Conservation (phyloP, 768 basidiomycete genomes). For the Serendipita sp. region DNA sequence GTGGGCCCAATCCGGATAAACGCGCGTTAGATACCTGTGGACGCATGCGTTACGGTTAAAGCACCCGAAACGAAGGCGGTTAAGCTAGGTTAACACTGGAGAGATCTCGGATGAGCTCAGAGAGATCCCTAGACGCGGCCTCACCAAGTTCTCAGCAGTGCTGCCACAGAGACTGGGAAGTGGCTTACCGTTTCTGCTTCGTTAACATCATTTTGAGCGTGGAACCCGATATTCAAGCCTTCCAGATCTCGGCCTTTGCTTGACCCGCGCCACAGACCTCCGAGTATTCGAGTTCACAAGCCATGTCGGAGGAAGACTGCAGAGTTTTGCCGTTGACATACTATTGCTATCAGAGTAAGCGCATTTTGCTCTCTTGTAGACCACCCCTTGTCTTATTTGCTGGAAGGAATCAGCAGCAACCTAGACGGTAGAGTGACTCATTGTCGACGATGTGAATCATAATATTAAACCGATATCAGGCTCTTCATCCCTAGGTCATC, state of each 20-base stretch:
- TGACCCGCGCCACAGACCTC: neutral
- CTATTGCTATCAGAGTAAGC: slow-evolving; percentile 58
- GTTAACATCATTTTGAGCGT: too few relatives aligned
- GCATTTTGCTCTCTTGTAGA: neutral
- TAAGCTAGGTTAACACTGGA: neutral
- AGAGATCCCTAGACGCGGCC: neutral
- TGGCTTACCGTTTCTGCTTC: neutral
- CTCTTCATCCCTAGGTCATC: slow-evolving; percentile 24
- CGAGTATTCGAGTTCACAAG: neutral
- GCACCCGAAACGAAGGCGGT: neutral
- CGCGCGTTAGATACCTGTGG: neutral
- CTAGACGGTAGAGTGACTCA: too few relatives aligned
- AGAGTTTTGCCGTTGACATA: slow-evolving; percentile 46
- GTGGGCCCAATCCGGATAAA: neutral
- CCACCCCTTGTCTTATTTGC: neutral
- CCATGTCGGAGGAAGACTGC: neutral
- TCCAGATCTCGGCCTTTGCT: neutral
- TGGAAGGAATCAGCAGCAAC: neutral
- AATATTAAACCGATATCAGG: neutral
- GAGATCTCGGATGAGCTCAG: neutral
- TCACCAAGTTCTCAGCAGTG: neutral
- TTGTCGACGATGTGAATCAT: too few relatives aligned
- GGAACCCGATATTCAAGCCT: neutral
- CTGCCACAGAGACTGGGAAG: neutral
- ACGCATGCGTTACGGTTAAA: too few relatives aligned